These are phyloP conservation scores for Aquanectria penicillioides DNA, from an alignment of 2,329 filamentous ascomycete species.

Conservation along the genomic window DNA sequence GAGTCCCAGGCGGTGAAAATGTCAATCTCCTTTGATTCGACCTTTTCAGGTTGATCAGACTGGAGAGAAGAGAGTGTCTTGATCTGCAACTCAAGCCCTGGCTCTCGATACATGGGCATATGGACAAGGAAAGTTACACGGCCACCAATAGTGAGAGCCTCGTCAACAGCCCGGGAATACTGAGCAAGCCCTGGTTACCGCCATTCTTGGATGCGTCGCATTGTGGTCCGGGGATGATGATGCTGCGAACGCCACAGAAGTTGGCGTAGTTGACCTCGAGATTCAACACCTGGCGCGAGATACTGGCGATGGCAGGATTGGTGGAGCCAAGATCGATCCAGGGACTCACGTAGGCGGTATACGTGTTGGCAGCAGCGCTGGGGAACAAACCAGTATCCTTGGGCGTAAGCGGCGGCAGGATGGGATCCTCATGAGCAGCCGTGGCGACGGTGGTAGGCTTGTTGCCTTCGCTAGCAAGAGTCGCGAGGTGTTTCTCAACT, in stretches of 20 bases:
- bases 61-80: conserved; percentile 61
- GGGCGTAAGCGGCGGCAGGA: conserved; percentile 76
- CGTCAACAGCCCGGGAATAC: conserved; percentile 85
- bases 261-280: conserved; percentile 94
- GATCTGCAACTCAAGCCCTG: conserved; percentile 63
- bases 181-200: conserved; percentile 68
- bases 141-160: conserved; percentile 77
- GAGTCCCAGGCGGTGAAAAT: conserved; percentile 89
- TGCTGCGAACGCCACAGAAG: conserved; percentile 88
- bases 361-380: conserved; percentile 73
- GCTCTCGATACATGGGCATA: conserved; percentile 83
- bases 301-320: conserved; percentile 83
- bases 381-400: conserved; percentile 82
- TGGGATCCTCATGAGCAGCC: conserved; percentile 63
- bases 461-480: conserved; percentile 54
- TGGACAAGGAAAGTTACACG: conserved; percentile 85
- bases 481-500: conserved; percentile 64
- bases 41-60: conserved; percentile 45
- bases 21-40: conserved; percentile 64
- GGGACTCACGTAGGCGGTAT: conserved; percentile 83
- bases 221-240: conserved; percentile 83
- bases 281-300: conserved; percentile 90
- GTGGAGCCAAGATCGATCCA: conserved; percentile 92
- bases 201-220: conserved; percentile 65
- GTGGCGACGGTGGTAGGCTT: conserved; percentile 53